Base-by-base conservation (phyloP, 352 stramenopile species). In the Globisporangium solare region DNA sequence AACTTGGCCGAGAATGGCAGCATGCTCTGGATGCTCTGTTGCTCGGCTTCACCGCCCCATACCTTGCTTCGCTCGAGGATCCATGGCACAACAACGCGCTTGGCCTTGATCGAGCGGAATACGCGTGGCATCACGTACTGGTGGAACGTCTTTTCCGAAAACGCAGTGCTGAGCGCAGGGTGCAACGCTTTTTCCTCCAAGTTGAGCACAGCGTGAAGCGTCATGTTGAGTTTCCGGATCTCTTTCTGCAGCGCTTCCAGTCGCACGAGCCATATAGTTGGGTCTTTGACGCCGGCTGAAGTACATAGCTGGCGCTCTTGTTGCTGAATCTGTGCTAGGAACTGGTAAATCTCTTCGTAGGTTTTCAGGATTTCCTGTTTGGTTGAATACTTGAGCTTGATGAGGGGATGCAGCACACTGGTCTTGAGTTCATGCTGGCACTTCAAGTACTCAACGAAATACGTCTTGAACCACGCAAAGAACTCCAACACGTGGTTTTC, bases 1-100 rank as follows among this genome's bases (percentile, higher is more conserved):
- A 94, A 89, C 56, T 73, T 74, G 12, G 82, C 79, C 6, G 81
- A 88, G 55, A 90, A 86, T 8, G 83, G 79, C 57, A 94, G 61
- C 76, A 89, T 82, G 10, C 70, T 58, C 43, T 88, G 66, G 56
- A 91, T 79, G 42, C 64, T 79, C 32, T 79, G 66, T 61, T 94
- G 77, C 55, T 94, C 83, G 2, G 47, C 65, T 48, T 83, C 76
- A 18, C 84, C 84, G 61, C 84, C 84, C 84, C 84, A 94, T 31
- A 91, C 76, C 61, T 92, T 92, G 62, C 72, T 88, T 27, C 84
- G 84, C 42, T 94, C 84, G 18, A 94, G 72, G 58, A 92, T 91
- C 84, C 84, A 94, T 13, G 82, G 81, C 37, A 94, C 73, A n/a
- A 94, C 71, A 2, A 94, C 75, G 37, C 82, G 81, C 56, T 94